A percentile compares a stretch with the other conserved stretches of the same genome.
Conservation (phyloP, 2,329 filamentous ascomycete species). For the Clonostachys sp. region DNA sequence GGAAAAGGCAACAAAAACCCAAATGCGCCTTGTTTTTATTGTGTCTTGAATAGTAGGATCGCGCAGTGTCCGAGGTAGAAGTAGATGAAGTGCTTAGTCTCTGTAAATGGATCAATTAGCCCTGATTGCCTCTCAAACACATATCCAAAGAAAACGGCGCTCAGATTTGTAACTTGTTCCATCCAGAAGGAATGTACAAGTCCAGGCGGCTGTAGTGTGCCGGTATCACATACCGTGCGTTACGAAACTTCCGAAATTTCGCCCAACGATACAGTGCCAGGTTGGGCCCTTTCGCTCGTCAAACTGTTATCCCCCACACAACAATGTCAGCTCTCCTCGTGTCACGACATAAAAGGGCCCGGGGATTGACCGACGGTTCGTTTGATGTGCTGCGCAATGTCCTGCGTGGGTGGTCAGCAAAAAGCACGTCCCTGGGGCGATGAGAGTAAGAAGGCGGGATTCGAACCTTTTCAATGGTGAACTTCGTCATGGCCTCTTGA, state of each 20-base stretch:
- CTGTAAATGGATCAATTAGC: constrained; percentile 37
- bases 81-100: constrained; percentile 99
- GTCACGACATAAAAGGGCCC: neutral
- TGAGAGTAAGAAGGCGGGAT: neutral
- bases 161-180: neutral
- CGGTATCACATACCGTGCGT: constrained; percentile 70
- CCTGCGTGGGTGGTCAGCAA: constrained; percentile 46
- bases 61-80: constrained; percentile 99
- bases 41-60: constrained; percentile 98
- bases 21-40: constrained; percentile 46
- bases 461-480: constrained; percentile 55
- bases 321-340: neutral
- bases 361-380: constrained; percentile 60
- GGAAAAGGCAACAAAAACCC: too few species aligned
- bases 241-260: constrained; percentile 98
- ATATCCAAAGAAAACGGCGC: neutral
- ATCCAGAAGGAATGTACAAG: neutral
- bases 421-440: neutral
- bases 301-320: constrained; percentile 55
- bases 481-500: constrained; percentile 60
- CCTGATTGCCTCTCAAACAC: neutral
- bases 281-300: constrained; percentile 95
- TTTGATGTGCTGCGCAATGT: constrained; percentile 95
- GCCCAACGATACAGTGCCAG: constrained; percentile 98
- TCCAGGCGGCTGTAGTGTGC: too few species aligned